These are phyloP conservation scores for Wallacemonas collosoma DNA, from an alignment of 208 protist genomes.

Conservation along the genomic window DNA sequence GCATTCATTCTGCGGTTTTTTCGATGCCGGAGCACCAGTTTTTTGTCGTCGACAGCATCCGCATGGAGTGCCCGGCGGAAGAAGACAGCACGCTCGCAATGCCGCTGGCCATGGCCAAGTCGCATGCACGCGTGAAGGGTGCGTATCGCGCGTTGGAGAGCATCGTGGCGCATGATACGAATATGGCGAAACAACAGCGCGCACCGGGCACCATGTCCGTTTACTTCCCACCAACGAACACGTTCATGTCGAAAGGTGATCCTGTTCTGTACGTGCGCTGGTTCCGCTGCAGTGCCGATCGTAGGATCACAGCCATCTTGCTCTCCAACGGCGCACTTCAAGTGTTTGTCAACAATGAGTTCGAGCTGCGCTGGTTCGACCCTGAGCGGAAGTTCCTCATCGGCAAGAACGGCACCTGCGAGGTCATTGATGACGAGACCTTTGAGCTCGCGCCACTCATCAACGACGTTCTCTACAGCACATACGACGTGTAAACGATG, in stretches of 20 bases:
- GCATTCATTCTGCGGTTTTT: slow-evolving; percentile 83
- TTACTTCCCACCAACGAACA: slow-evolving; percentile 72
- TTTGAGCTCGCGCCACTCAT: slow-evolving; percentile 66
- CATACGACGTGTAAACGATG: slow-evolving; percentile 28
- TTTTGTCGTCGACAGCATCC: slow-evolving; percentile 73
- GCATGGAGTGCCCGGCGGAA: slow-evolving; percentile 37
- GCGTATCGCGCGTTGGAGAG: slow-evolving; percentile 69
- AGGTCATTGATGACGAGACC: slow-evolving; percentile 72
- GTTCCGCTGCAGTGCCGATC: slow-evolving; percentile 81
- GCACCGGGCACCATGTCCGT: slow-evolving; percentile 80
- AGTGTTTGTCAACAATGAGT: slow-evolving; percentile 80
- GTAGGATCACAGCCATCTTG: slow-evolving; percentile 70
- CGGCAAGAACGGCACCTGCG: slow-evolving; percentile 82
- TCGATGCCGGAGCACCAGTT: slow-evolving; percentile 82
- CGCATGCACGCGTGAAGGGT: slow-evolving; percentile 28
- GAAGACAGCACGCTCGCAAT: slow-evolving; percentile 52
- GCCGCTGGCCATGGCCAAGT: slow-evolving; percentile 61
- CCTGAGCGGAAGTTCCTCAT: slow-evolving; percentile 80
- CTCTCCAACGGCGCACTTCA: slow-evolving; percentile 86
- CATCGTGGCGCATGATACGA: slow-evolving; percentile 76
- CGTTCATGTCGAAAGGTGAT: slow-evolving; percentile 60
- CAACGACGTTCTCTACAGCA: slow-evolving; percentile 70
- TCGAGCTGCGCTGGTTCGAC: slow-evolving; percentile 88
- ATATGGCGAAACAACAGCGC: slow-evolving; percentile 84
- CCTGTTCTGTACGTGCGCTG: slow-evolving; percentile 87